Conservation (phyloP, 169 alveolate species). For the Eimeria zaria region DNA sequence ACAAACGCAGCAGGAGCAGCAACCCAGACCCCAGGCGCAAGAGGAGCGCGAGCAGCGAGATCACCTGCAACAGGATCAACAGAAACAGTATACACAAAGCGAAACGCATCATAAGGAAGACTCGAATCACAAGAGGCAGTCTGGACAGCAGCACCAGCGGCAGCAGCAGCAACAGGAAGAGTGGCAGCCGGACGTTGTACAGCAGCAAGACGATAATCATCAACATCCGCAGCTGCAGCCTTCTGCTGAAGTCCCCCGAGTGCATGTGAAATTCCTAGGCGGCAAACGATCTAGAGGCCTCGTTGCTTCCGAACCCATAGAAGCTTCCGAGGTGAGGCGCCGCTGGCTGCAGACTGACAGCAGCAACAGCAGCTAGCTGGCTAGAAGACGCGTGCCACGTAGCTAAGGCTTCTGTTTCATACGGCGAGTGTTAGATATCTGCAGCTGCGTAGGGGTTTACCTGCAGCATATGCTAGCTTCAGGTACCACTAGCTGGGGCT, state of each 20-base stretch:
- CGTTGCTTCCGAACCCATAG: conserved; percentile 43
- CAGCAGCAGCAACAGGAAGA: conserved; percentile 2
- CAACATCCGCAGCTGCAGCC: conserved; percentile 40
- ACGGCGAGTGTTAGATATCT: neutral
- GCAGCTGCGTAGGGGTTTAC: neutral
- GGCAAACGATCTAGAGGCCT: conserved; percentile 15
- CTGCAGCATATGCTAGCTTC: neutral
- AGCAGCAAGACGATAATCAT: neutral
- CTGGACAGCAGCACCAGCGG: neutral
- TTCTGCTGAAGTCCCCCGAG: neutral
- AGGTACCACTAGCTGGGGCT: neutral
- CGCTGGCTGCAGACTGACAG: neutral
- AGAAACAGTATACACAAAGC: neutral
- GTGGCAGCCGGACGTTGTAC: neutral
- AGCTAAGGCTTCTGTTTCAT: no score
- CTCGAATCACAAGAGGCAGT: neutral
- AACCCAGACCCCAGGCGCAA: neutral
- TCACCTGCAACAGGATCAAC: neutral
- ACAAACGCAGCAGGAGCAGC: conserved; percentile 49
- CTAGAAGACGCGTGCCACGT: no score
- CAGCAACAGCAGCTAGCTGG: neutral
- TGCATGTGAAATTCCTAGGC: conserved; percentile 20
- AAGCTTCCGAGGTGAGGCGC: neutral
- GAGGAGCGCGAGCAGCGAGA: neutral
- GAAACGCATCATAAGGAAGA: neutral